Conservation (phyloP, 192 early-diverging fungal genomes). For the Funneliformis geosporum region DNA sequence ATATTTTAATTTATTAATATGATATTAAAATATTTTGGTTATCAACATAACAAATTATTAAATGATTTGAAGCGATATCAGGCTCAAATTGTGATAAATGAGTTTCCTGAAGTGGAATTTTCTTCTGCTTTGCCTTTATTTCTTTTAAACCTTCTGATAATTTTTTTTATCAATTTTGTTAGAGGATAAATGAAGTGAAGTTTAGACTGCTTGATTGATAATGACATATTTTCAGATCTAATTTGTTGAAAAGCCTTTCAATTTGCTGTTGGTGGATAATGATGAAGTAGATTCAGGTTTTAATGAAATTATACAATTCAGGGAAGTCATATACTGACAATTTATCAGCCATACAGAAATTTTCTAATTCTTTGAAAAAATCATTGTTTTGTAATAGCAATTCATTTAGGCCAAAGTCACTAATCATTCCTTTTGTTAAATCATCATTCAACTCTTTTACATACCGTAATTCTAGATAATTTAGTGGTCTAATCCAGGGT, state of each 20-base stretch:
- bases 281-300: not conserved
- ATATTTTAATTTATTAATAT: no score
- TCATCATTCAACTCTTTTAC: not conserved
- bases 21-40: no score
- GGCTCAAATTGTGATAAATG: no score
- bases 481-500: not conserved
- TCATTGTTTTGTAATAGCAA: not conserved
- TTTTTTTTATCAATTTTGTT: no score
- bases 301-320: constrained; percentile 1
- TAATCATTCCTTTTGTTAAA: not conserved
- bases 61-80: no score
- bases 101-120: no score
- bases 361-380: not conserved
- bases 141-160: no score
- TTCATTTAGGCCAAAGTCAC: not conserved
- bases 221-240: not conserved
- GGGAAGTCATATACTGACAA: not conserved
- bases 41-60: no score
- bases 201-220: no score
- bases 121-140: no score
- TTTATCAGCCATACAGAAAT: not conserved
- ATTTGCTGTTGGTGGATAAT: constrained; percentile 9
- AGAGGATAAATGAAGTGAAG: no score
- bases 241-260: not conserved
- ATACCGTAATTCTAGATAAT: not conserved